Conservation (phyloP, 441 rosid species). For the Pelargonium fulgidum region DNA sequence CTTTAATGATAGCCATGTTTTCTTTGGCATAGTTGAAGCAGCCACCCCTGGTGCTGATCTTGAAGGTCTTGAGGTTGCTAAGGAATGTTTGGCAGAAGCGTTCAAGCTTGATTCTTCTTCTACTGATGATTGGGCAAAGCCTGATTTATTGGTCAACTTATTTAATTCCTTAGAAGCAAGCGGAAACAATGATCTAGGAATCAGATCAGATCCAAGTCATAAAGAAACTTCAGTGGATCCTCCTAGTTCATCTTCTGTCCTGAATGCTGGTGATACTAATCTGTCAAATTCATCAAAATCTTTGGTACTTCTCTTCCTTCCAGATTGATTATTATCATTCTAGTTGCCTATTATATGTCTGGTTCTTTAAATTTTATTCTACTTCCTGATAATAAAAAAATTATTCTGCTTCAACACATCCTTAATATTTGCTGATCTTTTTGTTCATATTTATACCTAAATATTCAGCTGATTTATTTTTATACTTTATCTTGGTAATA, state of each 20-base stretch:
- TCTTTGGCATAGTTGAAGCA: slow-evolving; percentile 45
- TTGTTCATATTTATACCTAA: no score
- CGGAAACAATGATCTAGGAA: slow-evolving; percentile 13
- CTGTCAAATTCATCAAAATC: slow-evolving; percentile 22
- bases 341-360: background rate
- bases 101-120: slow-evolving; percentile 41
- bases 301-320: slow-evolving; percentile 12
- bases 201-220: slow-evolving; percentile 15
- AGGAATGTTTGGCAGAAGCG: slow-evolving; percentile 58
- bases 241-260: slow-evolving; percentile 32
- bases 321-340: background rate
- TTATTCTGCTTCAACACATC: no score
- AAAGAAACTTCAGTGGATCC: slow-evolving; percentile 25
- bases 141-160: slow-evolving; percentile 45
- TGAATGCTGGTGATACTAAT: slow-evolving; percentile 18
- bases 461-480: no score
- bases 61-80: slow-evolving; percentile 80
- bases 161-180: slow-evolving; percentile 41
- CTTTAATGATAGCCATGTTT: slow-evolving; percentile 11
- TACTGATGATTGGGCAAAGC: slow-evolving; percentile 22
- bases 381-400: background rate
- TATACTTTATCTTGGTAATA: no score
- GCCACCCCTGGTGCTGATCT: slow-evolving; percentile 50
- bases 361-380: background rate
- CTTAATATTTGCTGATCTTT: no score